Conservation (phyloP, 2,329 filamentous ascomycete genomes). For the Xylaria sp. region DNA sequence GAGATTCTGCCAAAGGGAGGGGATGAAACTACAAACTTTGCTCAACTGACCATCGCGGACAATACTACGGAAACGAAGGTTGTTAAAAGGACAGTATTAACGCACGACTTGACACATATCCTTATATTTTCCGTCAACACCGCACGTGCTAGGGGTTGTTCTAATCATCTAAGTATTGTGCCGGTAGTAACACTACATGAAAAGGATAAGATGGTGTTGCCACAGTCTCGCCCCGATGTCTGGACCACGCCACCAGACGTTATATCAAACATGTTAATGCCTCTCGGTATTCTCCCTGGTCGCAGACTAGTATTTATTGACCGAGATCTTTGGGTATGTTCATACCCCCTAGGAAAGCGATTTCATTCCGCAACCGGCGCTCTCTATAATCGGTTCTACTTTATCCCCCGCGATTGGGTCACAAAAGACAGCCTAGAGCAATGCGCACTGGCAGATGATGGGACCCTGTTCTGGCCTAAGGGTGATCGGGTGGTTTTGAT, state of each 20-base stretch:
- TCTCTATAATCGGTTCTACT: slow-evolving; percentile 18
- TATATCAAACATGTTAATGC: slow-evolving; percentile 12
- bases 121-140: no score
- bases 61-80: no score
- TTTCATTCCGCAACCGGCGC: slow-evolving; percentile 9
- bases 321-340: slow-evolving; percentile 13
- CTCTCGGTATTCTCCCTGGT: slow-evolving; percentile 9
- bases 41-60: no score
- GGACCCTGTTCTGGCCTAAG: slow-evolving; percentile 19
- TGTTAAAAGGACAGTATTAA: no score
- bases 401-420: slow-evolving; percentile 16
- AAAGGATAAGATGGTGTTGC: neutral
- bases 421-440: slow-evolving; percentile 17
- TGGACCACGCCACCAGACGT: neutral
- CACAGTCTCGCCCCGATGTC: neutral
- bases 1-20: no score
- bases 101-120: no score
- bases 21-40: no score
- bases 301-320: slow-evolving; percentile 14
- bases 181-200: neutral
- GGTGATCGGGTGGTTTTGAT: slow-evolving; percentile 17
- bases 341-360: neutral
- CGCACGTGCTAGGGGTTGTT: no score
- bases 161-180: neutral
- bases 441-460: slow-evolving; percentile 12